Evolutionary conservation across 345 rosid genomes (phyloP), one percentile per base, ranked within the genome.

Genomic region (Gossypium arboreum): DNA sequence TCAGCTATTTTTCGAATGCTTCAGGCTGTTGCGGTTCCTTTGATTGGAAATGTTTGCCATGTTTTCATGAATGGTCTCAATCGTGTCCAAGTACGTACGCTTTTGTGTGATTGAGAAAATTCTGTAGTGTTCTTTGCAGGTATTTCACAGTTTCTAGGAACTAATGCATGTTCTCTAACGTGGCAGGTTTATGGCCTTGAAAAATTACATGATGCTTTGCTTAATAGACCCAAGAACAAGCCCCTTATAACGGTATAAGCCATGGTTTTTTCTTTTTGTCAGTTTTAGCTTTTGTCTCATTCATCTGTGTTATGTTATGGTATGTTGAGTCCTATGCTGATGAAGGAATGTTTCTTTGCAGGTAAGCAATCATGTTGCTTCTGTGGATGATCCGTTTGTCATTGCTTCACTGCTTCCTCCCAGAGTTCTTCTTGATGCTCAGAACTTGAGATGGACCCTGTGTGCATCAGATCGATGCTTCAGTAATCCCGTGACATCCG

Each of bases 331-430:
- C 7, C 41, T 22, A 34, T 67, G 75, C 24, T 57, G 62, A 63
- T 70, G 57, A 70, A 63, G 70, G 47, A 41, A 29, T 67, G 18
- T 29, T 44, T 61, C 18, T 72, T 73, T 73, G 79, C 77, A 93
- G 98, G 98, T 93, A 27, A 95, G 99, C 87, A 93, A 95, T 82
- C 98, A 95, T 83, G 97, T 95, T 59, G 99, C 99, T 22, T 88
- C 99, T 4, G 85, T 93, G 73, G 99, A 93, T 82, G 99, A 95
- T 77, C 99, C 99, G 0, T 84, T 95, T 78, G 85, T 93, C 27
- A 95, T 95, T 81, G 93, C 99, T 65, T 91, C 99, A 3, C 75
- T 93, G 65, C 98, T 93, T 76, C 98, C 99, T 15, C 93, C 89
- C 24, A 83, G 84, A 29, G 86, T 95, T 73, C 84, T 95, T n/a